These are phyloP conservation scores for Diaporthe australafricana DNA, from an alignment of 2,329 filamentous ascomycete genomes.

Conservation along the genomic window DNA sequence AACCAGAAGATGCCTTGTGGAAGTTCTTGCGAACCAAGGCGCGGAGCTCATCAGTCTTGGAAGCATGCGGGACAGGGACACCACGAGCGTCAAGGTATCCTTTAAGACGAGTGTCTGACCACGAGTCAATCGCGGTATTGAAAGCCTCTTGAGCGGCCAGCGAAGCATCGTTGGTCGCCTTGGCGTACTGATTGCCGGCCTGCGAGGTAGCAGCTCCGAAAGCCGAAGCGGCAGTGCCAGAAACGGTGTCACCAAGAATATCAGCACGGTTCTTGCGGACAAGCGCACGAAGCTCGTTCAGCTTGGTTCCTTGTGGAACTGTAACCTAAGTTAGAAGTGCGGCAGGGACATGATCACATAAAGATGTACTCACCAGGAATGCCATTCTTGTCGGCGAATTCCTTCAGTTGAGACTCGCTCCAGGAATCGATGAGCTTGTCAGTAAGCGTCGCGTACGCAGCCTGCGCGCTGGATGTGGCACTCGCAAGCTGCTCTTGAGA, in stretches of 20 bases:
- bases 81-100: slow-evolving; percentile 82
- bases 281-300: slow-evolving; percentile 89
- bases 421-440: slow-evolving; percentile 90
- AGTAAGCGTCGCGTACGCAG: slow-evolving; percentile 79
- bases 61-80: slow-evolving; percentile 77
- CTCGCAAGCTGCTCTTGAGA: slow-evolving; percentile 70
- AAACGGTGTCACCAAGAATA: slow-evolving; percentile 74
- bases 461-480: slow-evolving; percentile 73
- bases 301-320: slow-evolving; percentile 91
- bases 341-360: neutral
- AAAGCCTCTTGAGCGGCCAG: slow-evolving; percentile 75
- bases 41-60: slow-evolving; percentile 78
- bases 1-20: slow-evolving; percentile 76
- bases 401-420: slow-evolving; percentile 90
- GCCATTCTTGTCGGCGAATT: slow-evolving; percentile 90
- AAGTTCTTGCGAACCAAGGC: slow-evolving; percentile 79
- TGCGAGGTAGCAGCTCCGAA: slow-evolving; percentile 80
- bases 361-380: slow-evolving; percentile 61
- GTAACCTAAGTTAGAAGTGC: slow-evolving; percentile 47
- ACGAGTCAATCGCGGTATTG: slow-evolving; percentile 68
- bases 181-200: slow-evolving; percentile 80
- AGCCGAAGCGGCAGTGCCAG: slow-evolving; percentile 67
- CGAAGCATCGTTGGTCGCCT: slow-evolving; percentile 77
- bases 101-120: slow-evolving; percentile 84
- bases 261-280: slow-evolving; percentile 87